Conservation (phyloP, 2,329 filamentous ascomycete genomes). For the Colletotrichum theobromicola region DNA sequence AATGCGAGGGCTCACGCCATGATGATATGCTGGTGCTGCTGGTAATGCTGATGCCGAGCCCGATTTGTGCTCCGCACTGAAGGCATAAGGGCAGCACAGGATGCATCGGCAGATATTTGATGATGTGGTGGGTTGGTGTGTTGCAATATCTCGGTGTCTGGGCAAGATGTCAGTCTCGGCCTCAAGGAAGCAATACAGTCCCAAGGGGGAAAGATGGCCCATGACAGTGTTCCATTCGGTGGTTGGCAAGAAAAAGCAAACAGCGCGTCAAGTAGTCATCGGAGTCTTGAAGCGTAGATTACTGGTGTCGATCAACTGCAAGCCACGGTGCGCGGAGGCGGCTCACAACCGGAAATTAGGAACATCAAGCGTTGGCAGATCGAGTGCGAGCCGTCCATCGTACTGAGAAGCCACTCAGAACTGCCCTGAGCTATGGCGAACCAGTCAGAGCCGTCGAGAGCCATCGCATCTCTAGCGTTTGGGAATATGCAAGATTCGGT, state of each 20-base stretch:
- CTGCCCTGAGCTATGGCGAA: constrained; percentile 8
- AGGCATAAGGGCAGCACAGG: not conserved
- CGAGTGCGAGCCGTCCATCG: not conserved
- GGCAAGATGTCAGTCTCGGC: not conserved
- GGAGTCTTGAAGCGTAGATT: not conserved
- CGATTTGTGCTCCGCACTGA: not conserved
- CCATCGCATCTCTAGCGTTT: constrained; percentile 21
- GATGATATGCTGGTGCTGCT: not conserved
- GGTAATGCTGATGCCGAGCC: not conserved
- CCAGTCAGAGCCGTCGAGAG: constrained; percentile 8
- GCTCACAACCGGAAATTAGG: not conserved
- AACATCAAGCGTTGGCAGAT: not conserved
- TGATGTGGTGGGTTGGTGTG: not conserved
- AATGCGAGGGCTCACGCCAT: not conserved
- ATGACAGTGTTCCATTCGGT: not conserved
- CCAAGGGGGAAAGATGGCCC: not conserved
- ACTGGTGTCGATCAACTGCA: constrained; percentile 12
- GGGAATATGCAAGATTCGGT: constrained; percentile 22
- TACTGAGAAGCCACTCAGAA: not conserved
- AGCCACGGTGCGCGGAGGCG: constrained; percentile 1
- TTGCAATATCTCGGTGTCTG: not conserved
- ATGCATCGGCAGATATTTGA: not conserved
- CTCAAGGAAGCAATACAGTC: not conserved
- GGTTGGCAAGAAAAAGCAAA: not conserved
- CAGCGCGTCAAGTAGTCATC: not conserved